Base-by-base conservation (phyloP, 345 rosid species). In the Schrenkiella parvula region DNA sequence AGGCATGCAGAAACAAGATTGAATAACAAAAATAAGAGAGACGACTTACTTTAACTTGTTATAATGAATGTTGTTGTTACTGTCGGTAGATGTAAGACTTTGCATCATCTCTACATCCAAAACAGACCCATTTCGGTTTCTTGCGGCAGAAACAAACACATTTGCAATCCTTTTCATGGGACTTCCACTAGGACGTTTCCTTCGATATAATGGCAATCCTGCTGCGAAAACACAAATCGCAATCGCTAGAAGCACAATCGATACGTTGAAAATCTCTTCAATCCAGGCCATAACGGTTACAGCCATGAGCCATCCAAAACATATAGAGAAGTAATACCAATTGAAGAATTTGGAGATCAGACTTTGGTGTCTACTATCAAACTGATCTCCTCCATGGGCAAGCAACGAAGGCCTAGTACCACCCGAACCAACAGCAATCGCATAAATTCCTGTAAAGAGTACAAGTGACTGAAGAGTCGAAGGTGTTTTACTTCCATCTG, bases 301-400 rank as follows among this genome's bases (percentile, higher is more conserved):
- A 0, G 84, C 72, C 21, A 86, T 7, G 4, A 85, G 75, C 48
- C 87, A 84, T 9, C 91, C 95, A 0, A 64, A 23, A 44, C 85
- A 80, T 0, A 85, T 29, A 13, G 83, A 74, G 65, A 89, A 85
- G 71, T 78, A 85, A 68, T 64, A 85, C 89, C 89, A 86, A 47
- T 71, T 86, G 80, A 89, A 86, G 78, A 74, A 89, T 7, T 80
- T 61, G 0, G 89, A 87, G 59, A 86, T 52, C 5, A 46, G 63
- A 17, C 75, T 43, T 26, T 56, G 83, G 44, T 84, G 68, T 39
- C 37, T 28, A 26, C 56, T 79, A 34, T 85, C 83, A 47, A 84
- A 63, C 75, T 86, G 91, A 75, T 89, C 91, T 2, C 86, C 91
- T 0, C 89, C 89, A 0, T 82, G 91, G 5, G 87, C 83, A 6